These are phyloP conservation scores for Apostasia shenzhenica DNA, from an alignment of 106 monocot species.

Conservation along the genomic window DNA sequence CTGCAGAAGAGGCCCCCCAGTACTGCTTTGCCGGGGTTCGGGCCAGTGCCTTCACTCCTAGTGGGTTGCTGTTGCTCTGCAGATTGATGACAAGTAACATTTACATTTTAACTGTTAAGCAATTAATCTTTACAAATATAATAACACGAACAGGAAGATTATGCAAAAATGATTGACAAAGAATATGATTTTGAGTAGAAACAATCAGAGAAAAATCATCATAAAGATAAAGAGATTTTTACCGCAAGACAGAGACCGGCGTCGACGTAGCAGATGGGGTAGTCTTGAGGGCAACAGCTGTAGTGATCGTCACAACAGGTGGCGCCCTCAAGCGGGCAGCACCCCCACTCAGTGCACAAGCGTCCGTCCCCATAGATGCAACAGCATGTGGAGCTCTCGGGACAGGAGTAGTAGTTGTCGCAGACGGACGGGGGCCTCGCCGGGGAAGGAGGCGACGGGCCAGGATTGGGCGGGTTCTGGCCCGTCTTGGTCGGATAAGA, in stretches of 20 bases:
- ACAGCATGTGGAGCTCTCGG: conserved; percentile 58
- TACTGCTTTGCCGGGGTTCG: conserved; percentile 14
- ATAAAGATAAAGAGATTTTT: neutral
- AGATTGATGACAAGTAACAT: neutral
- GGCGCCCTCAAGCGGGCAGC: conserved; percentile 60
- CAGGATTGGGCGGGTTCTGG: conserved; percentile 59
- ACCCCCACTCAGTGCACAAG: conserved; percentile 54
- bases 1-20: neutral
- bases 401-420: conserved; percentile 53
- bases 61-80: conserved; percentile 55
- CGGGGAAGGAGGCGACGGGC: conserved; percentile 49
- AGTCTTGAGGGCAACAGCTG: conserved; percentile 66
- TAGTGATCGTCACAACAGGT: conserved; percentile 72
- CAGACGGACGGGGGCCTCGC: conserved; percentile 35
- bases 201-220: too few relatives aligned
- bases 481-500: conserved; percentile 72
- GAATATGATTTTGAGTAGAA: too few relatives aligned
- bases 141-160: too few relatives aligned
- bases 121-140: too few relatives aligned
- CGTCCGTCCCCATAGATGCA: conserved; percentile 31
- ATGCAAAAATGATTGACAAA: too few relatives aligned
- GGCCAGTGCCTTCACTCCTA: conserved; percentile 34
- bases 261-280: conserved; percentile 47
- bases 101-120: too few relatives aligned
- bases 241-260: conserved; percentile 49